Percentiles rank a stretch among this genome's conserved stretches.
phyloP scores from a whole-genome alignment of 768 basidiomycete genomes.

The Leccinum aurantiacum region DNA sequence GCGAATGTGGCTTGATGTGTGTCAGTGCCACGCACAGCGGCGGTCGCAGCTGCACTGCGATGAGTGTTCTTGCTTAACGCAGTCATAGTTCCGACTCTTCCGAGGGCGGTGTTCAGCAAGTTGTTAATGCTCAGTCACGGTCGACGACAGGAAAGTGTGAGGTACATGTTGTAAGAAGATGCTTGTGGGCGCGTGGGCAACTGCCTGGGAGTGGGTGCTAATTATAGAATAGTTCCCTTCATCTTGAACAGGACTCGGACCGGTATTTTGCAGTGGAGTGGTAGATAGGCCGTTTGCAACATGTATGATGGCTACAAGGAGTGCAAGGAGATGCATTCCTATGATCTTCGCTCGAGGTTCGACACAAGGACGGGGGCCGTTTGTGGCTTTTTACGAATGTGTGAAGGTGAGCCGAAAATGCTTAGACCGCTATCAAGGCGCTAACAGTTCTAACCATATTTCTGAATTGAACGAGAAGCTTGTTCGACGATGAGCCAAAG shows the following conservation, averaged over 20 bases:
- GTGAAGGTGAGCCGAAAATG: neutral
- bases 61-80: neutral
- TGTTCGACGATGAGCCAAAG: neutral
- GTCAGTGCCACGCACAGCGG: neutral
- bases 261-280: neutral
- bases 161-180: neutral
- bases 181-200: neutral
- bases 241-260: neutral
- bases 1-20: neutral
- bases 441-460: neutral
- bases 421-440: neutral
- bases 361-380: neutral
- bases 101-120: neutral
- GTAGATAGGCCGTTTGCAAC: neutral
- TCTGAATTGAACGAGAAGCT: neutral
- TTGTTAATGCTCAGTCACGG: neutral
- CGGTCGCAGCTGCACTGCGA: neutral
- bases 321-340: neutral
- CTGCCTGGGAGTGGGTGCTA: neutral
- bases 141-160: neutral
- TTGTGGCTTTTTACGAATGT: neutral
- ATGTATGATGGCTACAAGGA: neutral
- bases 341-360: neutral
- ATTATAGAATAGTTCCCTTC: conserved; percentile 8
- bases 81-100: neutral